phyloP scores from a whole-genome alignment of 495 filamentous ascomycete genomes.

The Neurospora terricola region DNA sequence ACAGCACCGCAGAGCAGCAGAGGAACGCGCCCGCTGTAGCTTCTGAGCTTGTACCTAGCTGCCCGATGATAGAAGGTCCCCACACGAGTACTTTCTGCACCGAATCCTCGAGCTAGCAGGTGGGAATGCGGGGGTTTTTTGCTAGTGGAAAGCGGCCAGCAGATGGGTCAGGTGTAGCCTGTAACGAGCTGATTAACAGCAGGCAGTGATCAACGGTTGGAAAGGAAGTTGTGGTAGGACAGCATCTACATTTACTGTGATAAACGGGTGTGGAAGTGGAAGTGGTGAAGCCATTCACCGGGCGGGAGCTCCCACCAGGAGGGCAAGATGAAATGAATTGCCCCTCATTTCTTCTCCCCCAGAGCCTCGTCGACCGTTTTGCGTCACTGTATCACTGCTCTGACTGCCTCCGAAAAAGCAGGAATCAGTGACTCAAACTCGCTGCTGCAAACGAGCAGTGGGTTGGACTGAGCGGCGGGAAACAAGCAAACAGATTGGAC shows the following conservation, averaged over 20 bases:
- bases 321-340: not conserved
- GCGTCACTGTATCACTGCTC: not conserved
- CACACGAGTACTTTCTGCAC: not conserved
- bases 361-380: not conserved
- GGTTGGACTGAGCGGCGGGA: not conserved
- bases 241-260: not conserved
- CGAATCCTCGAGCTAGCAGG: not conserved
- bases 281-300: not conserved
- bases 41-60: not conserved
- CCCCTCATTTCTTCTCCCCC: not conserved
- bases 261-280: not conserved
- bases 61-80: not conserved
- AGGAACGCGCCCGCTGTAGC: not conserved
- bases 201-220: not conserved
- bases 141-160: not conserved
- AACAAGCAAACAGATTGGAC: not conserved
- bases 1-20: not conserved
- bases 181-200: not conserved
- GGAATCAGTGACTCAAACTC: not conserved
- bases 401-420: not conserved
- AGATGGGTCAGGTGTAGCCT: not conserved
- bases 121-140: not conserved
- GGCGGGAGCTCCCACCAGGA: not conserved
- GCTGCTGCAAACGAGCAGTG: not conserved
- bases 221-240: not conserved